Percentiles rank a stretch among this genome's conserved stretches.
Evolutionary conservation across 2,329 filamentous ascomycete species (phyloP).

Genomic region (Reticulascus tulasneorum): DNA sequence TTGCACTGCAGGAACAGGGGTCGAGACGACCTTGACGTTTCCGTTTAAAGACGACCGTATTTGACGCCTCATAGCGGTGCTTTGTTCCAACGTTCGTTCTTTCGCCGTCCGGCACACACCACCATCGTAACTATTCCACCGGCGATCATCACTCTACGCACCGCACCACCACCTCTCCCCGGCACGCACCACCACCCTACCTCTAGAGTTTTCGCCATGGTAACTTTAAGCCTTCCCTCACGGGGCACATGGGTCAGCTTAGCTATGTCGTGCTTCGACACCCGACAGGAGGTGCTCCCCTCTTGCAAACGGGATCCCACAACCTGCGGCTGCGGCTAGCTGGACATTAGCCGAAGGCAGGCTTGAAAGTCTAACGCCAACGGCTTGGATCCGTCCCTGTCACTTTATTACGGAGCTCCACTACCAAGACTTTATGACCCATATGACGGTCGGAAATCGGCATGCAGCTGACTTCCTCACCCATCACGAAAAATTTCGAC

Average conservation of each 20-base stretch:
- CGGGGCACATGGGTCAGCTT: too few relatives aligned
- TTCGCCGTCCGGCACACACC: neutral
- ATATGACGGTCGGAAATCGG: constrained; percentile 8
- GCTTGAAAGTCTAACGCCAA: too few relatives aligned
- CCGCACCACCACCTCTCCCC: neutral
- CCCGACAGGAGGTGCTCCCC: too few relatives aligned
- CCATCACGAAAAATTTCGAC: too few relatives aligned
- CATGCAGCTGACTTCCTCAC: constrained; percentile 5
- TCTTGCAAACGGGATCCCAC: too few relatives aligned
- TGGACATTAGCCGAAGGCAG: too few relatives aligned
- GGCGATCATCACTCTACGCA: neutral
- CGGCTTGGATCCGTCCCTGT: too few relatives aligned
- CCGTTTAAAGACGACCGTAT: constrained; percentile 10
- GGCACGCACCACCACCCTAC: too few relatives aligned
- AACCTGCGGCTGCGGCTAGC: too few relatives aligned
- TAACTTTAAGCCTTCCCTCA: too few relatives aligned
- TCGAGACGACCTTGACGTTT: constrained; percentile 1
- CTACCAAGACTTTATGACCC: constrained; percentile 2
- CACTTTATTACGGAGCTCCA: constrained; percentile 12
- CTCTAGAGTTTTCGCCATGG: too few relatives aligned
- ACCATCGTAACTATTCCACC: neutral
- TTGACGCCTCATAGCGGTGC: neutral
- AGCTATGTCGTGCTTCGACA: too few relatives aligned
- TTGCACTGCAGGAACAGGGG: constrained; percentile 9
- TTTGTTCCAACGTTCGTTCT: constrained; percentile 5